Evolutionary conservation across 1,139 yeast genomes (phyloP).

Genomic region (Pichia sp.): DNA sequence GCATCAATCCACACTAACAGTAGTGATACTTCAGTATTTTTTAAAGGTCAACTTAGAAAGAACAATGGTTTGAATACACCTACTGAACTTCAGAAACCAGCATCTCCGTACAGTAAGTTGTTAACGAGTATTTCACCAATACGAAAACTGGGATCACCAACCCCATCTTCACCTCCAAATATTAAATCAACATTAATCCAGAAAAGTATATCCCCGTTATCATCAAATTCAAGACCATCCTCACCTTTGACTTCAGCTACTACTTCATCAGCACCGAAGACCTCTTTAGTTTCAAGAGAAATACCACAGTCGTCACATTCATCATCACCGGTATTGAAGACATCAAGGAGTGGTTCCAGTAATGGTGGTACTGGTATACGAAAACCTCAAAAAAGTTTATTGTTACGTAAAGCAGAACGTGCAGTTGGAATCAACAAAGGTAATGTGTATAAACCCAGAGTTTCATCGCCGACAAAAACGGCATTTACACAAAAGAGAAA

Average conservation of each 20-base stretch:
- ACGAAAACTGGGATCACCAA: conserved; percentile 5
- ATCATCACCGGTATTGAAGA: neutral
- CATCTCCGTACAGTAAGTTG: conserved; percentile 2
- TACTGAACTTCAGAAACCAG: neutral
- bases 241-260: neutral
- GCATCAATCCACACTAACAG: neutral
- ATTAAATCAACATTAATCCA: neutral
- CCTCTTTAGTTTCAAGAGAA: neutral
- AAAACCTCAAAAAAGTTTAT: conserved; percentile 15
- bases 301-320: neutral
- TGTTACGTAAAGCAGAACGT: conserved; percentile 22
- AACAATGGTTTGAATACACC: neutral
- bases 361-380: conserved; percentile 15
- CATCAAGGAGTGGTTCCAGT: neutral
- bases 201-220: conserved; percentile 1
- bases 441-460: conserved; percentile 1
- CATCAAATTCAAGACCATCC: neutral
- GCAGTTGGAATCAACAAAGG: conserved; percentile 14
- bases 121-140: conserved; percentile 8
- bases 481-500: neutral
- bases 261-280: neutral
- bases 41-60: neutral
- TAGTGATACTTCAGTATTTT: neutral
- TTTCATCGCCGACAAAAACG: neutral
- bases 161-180: neutral